Base-by-base conservation (phyloP, 495 filamentous ascomycete genomes). In the Evansstolkia leycettana region DNA sequence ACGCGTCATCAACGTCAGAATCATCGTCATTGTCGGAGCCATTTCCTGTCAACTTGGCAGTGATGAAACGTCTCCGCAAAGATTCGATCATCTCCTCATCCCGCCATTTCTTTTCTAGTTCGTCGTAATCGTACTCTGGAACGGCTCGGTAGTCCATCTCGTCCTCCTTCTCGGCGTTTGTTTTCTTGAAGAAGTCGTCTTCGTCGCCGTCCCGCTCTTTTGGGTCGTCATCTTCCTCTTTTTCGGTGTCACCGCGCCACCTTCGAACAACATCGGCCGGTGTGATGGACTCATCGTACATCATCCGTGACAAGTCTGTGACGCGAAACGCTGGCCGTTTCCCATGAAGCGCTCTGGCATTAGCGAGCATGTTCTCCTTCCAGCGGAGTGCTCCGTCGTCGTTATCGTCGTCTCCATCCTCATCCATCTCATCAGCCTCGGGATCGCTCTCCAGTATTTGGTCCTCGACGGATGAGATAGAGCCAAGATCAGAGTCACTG, bases 401-500 rank as follows among this genome's bases (percentile, higher is more conserved):
- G 19, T 80, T 80, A 5, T 65, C 65, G 10, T 68, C 76, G 3
- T 60, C 58, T 1, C 69, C 66, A 12, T 70, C 65, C 8, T 71
- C 71, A 5, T 70, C 69, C n/a, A 73, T 69, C 9, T 69, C 67
- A 1, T 68, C 70, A 1, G 61, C 70, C 11, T 72, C 65, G 7
- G 55, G 51, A 14, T 63, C 76, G 41, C 79, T 76, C 17, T 86
- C 75, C 2, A 80, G 42, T 12, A 72, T 65, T 33, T 72, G 67
- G 19, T 76, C 73, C 9, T 73, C 76, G 3, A 65, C 78, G 2
- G 71, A 73, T n/a, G 82, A 92, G 24, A 94, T 59, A 10, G 90
- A 95, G 9, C 90, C 90, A 2, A 96, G 64, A 53, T 96, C 92
- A 5, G 89, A 95, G 50, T 98, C 90, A 47, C 82, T 90, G 47